phyloP scores from a whole-genome alignment of 352 stramenopile genomes.

The Lagenidium giganteum region DNA sequence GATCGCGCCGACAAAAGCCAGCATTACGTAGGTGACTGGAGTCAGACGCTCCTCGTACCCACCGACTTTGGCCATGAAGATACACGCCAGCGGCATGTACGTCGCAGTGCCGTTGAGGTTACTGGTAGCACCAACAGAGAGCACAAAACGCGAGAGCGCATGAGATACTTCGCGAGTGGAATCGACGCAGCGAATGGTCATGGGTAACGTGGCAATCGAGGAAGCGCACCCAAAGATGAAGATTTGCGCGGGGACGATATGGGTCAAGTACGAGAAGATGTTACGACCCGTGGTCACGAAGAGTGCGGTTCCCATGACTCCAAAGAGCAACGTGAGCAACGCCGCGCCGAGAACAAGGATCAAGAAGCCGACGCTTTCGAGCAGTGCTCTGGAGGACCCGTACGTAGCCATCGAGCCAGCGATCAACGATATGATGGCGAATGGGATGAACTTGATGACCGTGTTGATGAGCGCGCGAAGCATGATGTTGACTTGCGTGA shows the following conservation, averaged over 20 bases:
- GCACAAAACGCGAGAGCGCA: conserved; percentile 25
- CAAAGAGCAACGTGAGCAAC: conserved; percentile 30
- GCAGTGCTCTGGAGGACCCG: conserved; percentile 18
- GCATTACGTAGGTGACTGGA: conserved; percentile 27
- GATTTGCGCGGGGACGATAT: conserved; percentile 25
- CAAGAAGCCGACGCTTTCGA: conserved; percentile 37
- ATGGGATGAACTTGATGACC: conserved; percentile 26
- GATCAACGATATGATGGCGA: conserved; percentile 35
- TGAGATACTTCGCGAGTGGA: conserved; percentile 12
- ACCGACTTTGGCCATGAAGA: conserved; percentile 32
- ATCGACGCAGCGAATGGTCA: conserved; percentile 33
- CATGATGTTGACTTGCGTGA: conserved; percentile 16
- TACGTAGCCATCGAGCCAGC: conserved; percentile 22
- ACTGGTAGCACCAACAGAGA: conserved; percentile 25
- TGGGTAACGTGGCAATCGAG: conserved; percentile 38
- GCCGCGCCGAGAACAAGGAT: conserved; percentile 16
- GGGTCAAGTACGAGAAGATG: conserved; percentile 22
- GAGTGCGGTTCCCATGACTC: conserved; percentile 21
- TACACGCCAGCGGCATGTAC: conserved; percentile 24
- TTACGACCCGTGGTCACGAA: conserved; percentile 23
- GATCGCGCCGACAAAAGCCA: conserved; percentile 25
- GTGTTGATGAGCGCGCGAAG: conserved; percentile 27
- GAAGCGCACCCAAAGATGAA: conserved; percentile 36
- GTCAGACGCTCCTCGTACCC: conserved; percentile 17
- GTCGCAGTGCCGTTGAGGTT: conserved; percentile 27